Base-by-base conservation (phyloP, 2,329 filamentous ascomycete genomes). In the Colletotrichum godetiae region DNA sequence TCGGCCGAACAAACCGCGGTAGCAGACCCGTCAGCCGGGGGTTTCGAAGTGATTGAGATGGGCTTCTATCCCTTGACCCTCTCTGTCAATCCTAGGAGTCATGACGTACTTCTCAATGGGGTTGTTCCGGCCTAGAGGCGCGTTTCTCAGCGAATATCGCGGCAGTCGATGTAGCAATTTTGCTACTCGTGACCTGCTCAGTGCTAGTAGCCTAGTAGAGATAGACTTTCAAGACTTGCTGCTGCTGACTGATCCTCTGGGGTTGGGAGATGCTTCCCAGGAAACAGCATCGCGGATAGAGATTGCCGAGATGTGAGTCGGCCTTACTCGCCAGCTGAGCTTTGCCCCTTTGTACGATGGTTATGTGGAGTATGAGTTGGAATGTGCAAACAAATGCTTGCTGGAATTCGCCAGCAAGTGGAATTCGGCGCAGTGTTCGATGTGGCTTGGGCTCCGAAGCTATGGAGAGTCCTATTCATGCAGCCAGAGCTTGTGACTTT, bases 11-110 rank as follows among this genome's bases (percentile, higher is more conserved):
- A 42, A 35, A 58, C 57, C 57, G 57, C 19, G 52, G 42, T 53
- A 0, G 49, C 13, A 24, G 33, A 59, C n/a, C n/a, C 35, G 46
- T n/a, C 29, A 37, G 55, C 58, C 33, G 31, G 33, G 27, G 59
- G 53, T 55, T 73, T 69, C 59, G 46, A 60, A 64, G 70, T 65
- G 60, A 65, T 65, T 64, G 60, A 33, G 55, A 33, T 70, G 60
- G 42, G 29, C 53, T 29, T 33, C 56, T 35, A 53, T 24, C 58
- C 52, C 58, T 24, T 31, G 27, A 33, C 46, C 24, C 60, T 49
- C n/a, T 35, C 46, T 24, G 33, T n/a, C 11, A 56, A 64, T 67
- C 64, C 53, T 27, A 62, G 57, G 29, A 24, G 29, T 42, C 27
- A 24, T 53, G 46, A 46, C 65, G 52, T 57, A 42, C 15, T 31